Conservation (phyloP, 192 early-diverging fungal species). For the Coemansia sp. region DNA sequence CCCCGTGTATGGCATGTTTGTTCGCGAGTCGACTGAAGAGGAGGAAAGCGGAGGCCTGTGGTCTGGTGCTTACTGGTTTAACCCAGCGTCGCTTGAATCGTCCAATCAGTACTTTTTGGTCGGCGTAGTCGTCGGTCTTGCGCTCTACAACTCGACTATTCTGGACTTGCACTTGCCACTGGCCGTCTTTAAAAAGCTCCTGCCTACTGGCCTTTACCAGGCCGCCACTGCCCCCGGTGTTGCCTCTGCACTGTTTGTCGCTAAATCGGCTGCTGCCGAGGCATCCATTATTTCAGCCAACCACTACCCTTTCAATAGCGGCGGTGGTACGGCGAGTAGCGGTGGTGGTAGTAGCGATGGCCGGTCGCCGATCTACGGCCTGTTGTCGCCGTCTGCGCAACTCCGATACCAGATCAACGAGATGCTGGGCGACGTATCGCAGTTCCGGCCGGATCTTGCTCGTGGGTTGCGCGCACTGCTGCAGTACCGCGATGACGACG, state of each 20-base stretch:
- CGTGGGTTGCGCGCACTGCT: conserved; percentile 81
- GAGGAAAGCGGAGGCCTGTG: background rate
- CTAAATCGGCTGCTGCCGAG: conserved; percentile 7
- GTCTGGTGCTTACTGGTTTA: conserved; percentile 66
- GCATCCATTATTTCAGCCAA: conserved; percentile 17
- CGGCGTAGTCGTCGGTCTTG: conserved; percentile 87
- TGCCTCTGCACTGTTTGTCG: conserved; percentile 4
- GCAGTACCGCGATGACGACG: conserved; percentile 75
- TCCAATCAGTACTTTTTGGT: conserved; percentile 85
- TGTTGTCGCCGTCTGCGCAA: conserved; percentile 41
- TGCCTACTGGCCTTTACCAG: conserved; percentile 47
- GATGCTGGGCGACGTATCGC: conserved; percentile 72
- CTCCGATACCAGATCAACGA: conserved; percentile 57
- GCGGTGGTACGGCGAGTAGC: background rate
- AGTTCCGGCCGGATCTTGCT: conserved; percentile 71
- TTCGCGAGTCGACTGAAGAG: conserved; percentile 55
- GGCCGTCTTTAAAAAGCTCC: conserved; percentile 86
- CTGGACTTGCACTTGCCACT: conserved; percentile 80
- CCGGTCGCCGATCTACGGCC: conserved; percentile 29
- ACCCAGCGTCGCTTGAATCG: conserved; percentile 70
- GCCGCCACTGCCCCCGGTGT: background rate
- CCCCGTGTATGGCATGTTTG: conserved; percentile 86
- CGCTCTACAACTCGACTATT: conserved; percentile 93
- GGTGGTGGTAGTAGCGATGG: conserved; percentile 10
- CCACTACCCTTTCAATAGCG: conserved; percentile 5